These are phyloP conservation scores for Naematelia encephala DNA, from an alignment of 768 basidiomycete genomes.

Conservation along the genomic window DNA sequence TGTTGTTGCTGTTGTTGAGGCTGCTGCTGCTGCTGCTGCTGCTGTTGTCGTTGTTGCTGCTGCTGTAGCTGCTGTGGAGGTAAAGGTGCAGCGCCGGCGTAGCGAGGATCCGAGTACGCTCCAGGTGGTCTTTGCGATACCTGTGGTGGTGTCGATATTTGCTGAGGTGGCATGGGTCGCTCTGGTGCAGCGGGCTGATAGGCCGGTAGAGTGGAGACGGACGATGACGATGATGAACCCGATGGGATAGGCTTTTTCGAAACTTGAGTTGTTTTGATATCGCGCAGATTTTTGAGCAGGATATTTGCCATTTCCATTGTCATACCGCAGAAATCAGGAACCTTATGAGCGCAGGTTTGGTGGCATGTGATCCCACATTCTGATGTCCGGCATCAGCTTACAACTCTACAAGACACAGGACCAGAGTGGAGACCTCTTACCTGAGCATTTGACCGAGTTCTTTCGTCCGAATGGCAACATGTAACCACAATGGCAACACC, in stretches of 20 bases:
- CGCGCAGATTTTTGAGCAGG: constrained; percentile 81
- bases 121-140: constrained; percentile 9
- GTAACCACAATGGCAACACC: constrained; percentile 99
- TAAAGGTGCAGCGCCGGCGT: constrained; percentile 11
- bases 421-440: constrained; percentile 30
- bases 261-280: constrained; percentile 65
- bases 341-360: constrained; percentile 93
- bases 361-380: constrained; percentile 97
- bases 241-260: constrained; percentile 44
- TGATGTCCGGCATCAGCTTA: constrained; percentile 13
- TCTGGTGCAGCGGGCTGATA: constrained; percentile 17
- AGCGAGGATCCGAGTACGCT: background rate
- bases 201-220: constrained; percentile 31
- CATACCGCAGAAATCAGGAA: constrained; percentile 99
- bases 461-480: constrained; percentile 96
- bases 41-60: constrained; percentile 13
- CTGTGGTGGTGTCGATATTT: constrained; percentile 10
- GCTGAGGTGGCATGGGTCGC: constrained; percentile 16
- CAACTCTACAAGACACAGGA: background rate
- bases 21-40: constrained; percentile 18
- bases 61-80: constrained; percentile 22
- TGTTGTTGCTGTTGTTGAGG: constrained; percentile 28
- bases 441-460: constrained; percentile 87
- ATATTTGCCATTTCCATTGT: constrained; percentile 98
- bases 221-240: constrained; percentile 33